These are phyloP conservation scores for Gossypium stocksii DNA, from an alignment of 345 rosid genomes.

Conservation along the genomic window DNA sequence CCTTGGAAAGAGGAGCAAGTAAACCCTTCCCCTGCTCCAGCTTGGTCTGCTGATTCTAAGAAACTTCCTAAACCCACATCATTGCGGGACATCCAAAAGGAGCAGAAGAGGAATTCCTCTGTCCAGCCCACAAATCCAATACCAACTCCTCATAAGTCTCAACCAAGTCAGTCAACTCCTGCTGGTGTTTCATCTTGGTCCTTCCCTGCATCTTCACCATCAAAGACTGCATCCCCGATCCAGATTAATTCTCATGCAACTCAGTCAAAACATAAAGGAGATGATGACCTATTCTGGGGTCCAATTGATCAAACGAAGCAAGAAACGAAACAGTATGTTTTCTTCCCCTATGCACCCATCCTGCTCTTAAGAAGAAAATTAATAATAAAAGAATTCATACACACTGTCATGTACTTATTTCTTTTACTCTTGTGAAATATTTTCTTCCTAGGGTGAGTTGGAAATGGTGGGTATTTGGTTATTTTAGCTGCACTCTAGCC, in stretches of 20 bases:
- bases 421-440: not conserved
- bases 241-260: conserved; percentile 49
- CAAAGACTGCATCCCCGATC: conserved; percentile 53
- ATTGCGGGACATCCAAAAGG: conserved; percentile 84
- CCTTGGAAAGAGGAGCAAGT: conserved; percentile 72
- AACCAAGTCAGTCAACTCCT: conserved; percentile 41
- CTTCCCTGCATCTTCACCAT: conserved; percentile 49
- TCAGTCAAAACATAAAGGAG: conserved; percentile 60
- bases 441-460: conserved; percentile 1
- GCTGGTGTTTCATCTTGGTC: conserved; percentile 49
- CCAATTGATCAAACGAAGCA: conserved; percentile 75
- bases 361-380: not conserved
- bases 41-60: conserved; percentile 80
- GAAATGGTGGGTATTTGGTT: not conserved
- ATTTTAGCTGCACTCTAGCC: not conserved
- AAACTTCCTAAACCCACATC: conserved; percentile 64
- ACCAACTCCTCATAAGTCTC: conserved; percentile 52
- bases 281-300: conserved; percentile 96
- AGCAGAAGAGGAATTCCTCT: conserved; percentile 60
- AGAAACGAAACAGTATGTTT: conserved; percentile 67
- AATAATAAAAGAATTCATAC: too few species aligned
- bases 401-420: not conserved
- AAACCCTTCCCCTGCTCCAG: conserved; percentile 58
- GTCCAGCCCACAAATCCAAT: conserved; percentile 46
- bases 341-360: not conserved